A percentile compares a stretch with the other conserved stretches of the same genome.
Evolutionary conservation across 768 basidiomycete species (phyloP).

Genomic region (Calocera viscosa): DNA sequence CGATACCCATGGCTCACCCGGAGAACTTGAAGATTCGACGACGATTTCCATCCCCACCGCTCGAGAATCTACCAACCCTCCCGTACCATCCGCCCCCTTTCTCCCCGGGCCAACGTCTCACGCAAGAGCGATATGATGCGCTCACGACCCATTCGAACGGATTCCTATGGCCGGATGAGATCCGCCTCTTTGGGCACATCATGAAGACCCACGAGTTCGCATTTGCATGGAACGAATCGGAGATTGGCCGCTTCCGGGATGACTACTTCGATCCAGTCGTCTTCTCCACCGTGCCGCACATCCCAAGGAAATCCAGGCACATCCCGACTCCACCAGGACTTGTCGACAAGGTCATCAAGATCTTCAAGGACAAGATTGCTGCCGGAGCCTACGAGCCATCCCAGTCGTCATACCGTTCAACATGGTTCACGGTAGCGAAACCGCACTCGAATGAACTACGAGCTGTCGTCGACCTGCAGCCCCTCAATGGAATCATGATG

Average conservation of each 20-base stretch:
- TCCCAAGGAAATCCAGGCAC: slow-evolving; percentile 17
- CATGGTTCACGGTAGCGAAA: slow-evolving; percentile 28
- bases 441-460: slow-evolving; percentile 30
- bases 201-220: slow-evolving; percentile 15
- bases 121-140: background rate
- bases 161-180: slow-evolving; percentile 18
- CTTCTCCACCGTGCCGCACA: background rate
- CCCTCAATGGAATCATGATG: slow-evolving; percentile 31
- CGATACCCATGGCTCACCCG: slow-evolving; percentile 20
- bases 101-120: slow-evolving; percentile 10
- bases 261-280: slow-evolving; percentile 13
- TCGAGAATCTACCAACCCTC: slow-evolving; percentile 21
- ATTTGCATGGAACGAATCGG: slow-evolving; percentile 14
- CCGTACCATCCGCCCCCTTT: background rate
- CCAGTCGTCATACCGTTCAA: slow-evolving; percentile 29
- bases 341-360: slow-evolving; percentile 23
- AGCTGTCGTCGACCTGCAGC: slow-evolving; percentile 30
- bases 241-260: slow-evolving; percentile 9
- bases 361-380: slow-evolving; percentile 29
- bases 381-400: slow-evolving; percentile 33
- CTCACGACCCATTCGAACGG: slow-evolving; percentile 6
- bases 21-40: slow-evolving; percentile 22
- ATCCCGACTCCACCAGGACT: slow-evolving; percentile 26
- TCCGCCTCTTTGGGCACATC: slow-evolving; percentile 12
- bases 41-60: slow-evolving; percentile 24